Base-by-base conservation (phyloP, 2,329 filamentous ascomycete species). In the Curvularia verruculosa region DNA sequence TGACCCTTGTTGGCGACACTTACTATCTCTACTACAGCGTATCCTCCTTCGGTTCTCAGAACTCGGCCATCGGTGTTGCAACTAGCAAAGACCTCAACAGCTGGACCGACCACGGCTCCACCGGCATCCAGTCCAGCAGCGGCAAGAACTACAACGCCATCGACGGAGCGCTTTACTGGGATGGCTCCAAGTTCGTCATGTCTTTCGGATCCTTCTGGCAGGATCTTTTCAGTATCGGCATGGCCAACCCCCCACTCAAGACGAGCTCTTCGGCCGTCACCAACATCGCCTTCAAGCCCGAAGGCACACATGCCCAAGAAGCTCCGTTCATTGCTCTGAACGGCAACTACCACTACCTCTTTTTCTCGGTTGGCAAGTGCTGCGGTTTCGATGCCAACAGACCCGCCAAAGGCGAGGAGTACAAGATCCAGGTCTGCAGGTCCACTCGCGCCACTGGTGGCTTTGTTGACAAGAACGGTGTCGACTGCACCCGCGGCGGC, bases 191-290 rank as follows among this genome's bases (percentile, higher is more conserved):
- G 15, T 82, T 82, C 53, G 79, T 81, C 51, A 76, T 86, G 69
- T 85, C 80, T 58, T 91, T 89, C 60, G 88, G 88, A 23, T 88
- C 85, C 12, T 91, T 89, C 80, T 91, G 87, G 87, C 73, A 77
- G 6, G 83, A 87, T 67, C 80, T 90, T 56, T 88, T 85, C 76
- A 84, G 86, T 67, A 84, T 85, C 1, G 69, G 78, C 34, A 81
- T 89, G 72, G 46, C 59, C 29, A 68, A 69, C 53, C 71, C 69
- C 1, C 76, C 76, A 5, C 68, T 69, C 2, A 72, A 68, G 36
- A 63, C 68, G 2, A 65, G 69, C 1, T 66, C 73, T 10, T 73
- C 81, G 0, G 21, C 66, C 1, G 54, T 63, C 34, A 75, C 79
- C 55, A 81, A 86, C 49, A 74, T 89, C 49, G 81, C 83, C 1